Conservation (phyloP, 306 rosid species). For the Datisca glomerata region DNA sequence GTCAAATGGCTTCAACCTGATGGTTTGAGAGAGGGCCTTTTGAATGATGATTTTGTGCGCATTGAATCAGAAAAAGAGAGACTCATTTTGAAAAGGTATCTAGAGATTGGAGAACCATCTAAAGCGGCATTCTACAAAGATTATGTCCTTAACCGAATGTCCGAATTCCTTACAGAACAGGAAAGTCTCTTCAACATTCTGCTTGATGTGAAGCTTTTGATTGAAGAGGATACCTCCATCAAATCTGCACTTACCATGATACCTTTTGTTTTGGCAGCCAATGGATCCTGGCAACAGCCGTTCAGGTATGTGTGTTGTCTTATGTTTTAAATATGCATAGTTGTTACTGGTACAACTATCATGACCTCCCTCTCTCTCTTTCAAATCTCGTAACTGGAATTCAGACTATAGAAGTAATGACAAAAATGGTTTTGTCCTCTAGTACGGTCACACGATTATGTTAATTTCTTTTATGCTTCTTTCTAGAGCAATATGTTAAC, state of each 20-base stretch:
- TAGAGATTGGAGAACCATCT: constrained; percentile 64
- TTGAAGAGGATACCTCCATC: constrained; percentile 54
- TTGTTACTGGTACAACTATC: no score
- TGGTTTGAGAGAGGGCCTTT: constrained; percentile 59
- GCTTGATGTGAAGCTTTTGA: constrained; percentile 55
- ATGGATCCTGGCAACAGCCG: constrained; percentile 92
- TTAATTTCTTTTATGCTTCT: no score
- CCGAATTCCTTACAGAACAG: constrained; percentile 47
- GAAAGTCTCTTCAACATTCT: constrained; percentile 56
- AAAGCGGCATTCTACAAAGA: constrained; percentile 71
- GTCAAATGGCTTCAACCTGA: constrained; percentile 75
- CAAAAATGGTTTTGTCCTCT: no score
- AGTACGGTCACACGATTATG: no score
- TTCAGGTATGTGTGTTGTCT: constrained; percentile 74
- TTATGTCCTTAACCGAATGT: constrained; percentile 60
- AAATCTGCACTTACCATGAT: constrained; percentile 46
- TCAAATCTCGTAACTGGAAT: not conserved
- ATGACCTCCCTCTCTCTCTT: not conserved
- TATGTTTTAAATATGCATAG: no score
- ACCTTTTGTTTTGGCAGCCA: constrained; percentile 74
- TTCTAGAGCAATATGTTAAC: no score
- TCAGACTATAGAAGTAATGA: no score
- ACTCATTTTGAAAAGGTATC: constrained; percentile 53
- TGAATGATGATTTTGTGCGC: constrained; percentile 74
- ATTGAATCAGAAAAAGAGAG: constrained; percentile 73